phyloP scores from a whole-genome alignment of 768 basidiomycete species.

The Hortiboletus campestris region DNA sequence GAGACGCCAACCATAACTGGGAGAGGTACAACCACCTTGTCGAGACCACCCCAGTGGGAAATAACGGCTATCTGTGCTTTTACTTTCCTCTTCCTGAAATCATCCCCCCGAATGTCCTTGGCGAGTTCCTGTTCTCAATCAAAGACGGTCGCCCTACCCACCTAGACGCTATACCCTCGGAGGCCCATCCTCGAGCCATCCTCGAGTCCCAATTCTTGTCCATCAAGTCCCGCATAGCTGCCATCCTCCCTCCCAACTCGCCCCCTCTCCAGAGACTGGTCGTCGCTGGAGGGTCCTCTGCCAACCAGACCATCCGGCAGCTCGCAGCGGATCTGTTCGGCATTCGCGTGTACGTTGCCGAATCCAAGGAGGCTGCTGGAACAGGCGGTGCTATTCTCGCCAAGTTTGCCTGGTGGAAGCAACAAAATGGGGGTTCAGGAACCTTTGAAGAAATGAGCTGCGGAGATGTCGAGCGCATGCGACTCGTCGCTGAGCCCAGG shows the following conservation, averaged over 20 bases:
- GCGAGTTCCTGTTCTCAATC: constrained; percentile 1
- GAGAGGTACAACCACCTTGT: constrained; percentile 3
- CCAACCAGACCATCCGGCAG: constrained; percentile 8
- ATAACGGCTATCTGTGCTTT: not conserved
- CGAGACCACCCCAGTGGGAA: not conserved
- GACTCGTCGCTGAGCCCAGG: constrained; percentile 5
- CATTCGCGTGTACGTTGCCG: constrained; percentile 4
- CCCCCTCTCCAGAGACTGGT: constrained; percentile 4
- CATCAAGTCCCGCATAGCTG: constrained; percentile 9
- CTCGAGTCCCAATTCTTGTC: constrained; percentile 11
- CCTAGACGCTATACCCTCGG: not conserved
- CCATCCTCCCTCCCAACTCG: constrained; percentile 5
- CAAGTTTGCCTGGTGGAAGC: constrained; percentile 11
- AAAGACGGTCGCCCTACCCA: not conserved
- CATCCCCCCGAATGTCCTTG: constrained; percentile 2
- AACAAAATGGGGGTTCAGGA: not conserved
- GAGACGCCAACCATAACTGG: not conserved
- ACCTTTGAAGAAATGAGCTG: constrained; percentile 6
- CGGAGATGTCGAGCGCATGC: constrained; percentile 2
- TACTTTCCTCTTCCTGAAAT: constrained; percentile 12
- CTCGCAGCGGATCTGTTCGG: constrained; percentile 5
- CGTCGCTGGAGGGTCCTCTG: constrained; percentile 7
- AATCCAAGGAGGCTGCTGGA: constrained; percentile 7
- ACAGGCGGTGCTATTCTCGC: constrained; percentile 5
- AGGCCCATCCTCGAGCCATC: constrained; percentile 5